phyloP scores from a whole-genome alignment of 371 early-diverging fungal species.

The Mortierella sp. region DNA sequence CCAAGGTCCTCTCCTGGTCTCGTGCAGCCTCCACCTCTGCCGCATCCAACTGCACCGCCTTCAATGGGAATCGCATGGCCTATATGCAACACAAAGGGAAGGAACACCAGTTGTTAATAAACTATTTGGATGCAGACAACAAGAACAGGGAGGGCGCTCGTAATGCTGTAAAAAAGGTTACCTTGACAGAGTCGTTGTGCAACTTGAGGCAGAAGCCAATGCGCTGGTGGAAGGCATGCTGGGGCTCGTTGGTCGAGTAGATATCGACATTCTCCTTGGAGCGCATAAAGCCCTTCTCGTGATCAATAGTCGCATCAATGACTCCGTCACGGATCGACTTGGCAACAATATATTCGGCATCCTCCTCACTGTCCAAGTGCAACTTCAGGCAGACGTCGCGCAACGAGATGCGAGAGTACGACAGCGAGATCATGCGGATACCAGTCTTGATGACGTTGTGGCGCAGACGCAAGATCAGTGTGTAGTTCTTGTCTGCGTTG shows the following conservation, averaged over 20 bases:
- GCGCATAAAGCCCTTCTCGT: constrained; percentile 93
- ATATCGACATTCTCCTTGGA: constrained; percentile 94
- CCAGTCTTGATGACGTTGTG: constrained; percentile 99
- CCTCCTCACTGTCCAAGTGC: constrained; percentile 96
- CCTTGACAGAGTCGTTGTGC: constrained; percentile 96
- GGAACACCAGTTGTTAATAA: neutral
- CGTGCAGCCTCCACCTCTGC: constrained; percentile 89
- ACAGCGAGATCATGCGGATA: constrained; percentile 93
- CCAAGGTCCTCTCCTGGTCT: constrained; percentile 93
- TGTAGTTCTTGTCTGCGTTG: constrained; percentile 90
- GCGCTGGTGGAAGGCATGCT: constrained; percentile 93
- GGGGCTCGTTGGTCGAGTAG: constrained; percentile 97
- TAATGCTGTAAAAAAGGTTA: constrained; percentile 41
- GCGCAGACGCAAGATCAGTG: constrained; percentile 92
- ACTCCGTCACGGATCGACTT: constrained; percentile 99
- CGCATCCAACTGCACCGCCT: constrained; percentile 83
- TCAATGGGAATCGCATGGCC: constrained; percentile 96
- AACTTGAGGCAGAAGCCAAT: constrained; percentile 95
- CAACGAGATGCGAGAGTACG: constrained; percentile 96
- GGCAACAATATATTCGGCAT: constrained; percentile 98
- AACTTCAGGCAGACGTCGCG: constrained; percentile 96
- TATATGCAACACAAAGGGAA: constrained; percentile 28
- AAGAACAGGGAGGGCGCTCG: too few relatives aligned
- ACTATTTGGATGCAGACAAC: neutral
- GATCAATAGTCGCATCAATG: constrained; percentile 95